Percentiles rank a stretch among this genome's conserved stretches.
These are phyloP conservation scores for Lecanicillium sp. DNA, from an alignment of 2,329 filamentous ascomycete genomes.

Conservation along the genomic window DNA sequence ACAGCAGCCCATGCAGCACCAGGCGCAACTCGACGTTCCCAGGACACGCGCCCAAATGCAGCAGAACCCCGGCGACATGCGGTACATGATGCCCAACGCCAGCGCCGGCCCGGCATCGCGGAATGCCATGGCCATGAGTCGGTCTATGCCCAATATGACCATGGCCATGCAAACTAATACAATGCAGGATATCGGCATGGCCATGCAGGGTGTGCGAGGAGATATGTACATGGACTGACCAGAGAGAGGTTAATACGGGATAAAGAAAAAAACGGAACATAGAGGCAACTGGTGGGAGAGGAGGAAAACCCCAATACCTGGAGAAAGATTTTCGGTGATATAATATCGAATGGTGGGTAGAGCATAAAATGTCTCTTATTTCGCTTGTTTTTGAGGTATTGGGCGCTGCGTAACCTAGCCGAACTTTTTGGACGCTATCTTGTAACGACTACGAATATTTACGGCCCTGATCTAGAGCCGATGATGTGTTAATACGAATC, in stretches of 20 bases:
- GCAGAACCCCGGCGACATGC: constrained; percentile 29
- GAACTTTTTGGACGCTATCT: not conserved
- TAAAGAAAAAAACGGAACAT: not conserved
- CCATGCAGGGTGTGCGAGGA: constrained; percentile 39
- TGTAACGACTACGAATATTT: constrained; percentile 27
- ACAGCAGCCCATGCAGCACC: constrained; percentile 33
- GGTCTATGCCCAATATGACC: constrained; percentile 42
- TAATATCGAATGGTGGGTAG: not conserved
- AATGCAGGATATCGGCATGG: constrained; percentile 41
- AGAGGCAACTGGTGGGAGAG: not conserved
- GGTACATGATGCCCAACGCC: constrained; percentile 39
- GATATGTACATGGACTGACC: constrained; percentile 50
- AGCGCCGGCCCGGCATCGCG: constrained; percentile 30
- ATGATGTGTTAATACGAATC: constrained; percentile 29
- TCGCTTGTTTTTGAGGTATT: not conserved
- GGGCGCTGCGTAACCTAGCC: not conserved
- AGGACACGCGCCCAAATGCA: constrained; percentile 34
- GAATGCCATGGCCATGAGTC: constrained; percentile 34
- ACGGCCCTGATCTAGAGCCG: constrained; percentile 20
- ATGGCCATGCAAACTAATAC: constrained; percentile 33
- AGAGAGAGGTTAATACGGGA: not conserved
- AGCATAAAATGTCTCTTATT: not conserved
- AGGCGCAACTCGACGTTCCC: constrained; percentile 38
- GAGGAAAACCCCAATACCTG: not conserved
- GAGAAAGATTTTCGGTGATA: not conserved